These are phyloP conservation scores for Leersia perrieri DNA, from an alignment of 176 grass and related monocot genomes.

Conservation along the genomic window DNA sequence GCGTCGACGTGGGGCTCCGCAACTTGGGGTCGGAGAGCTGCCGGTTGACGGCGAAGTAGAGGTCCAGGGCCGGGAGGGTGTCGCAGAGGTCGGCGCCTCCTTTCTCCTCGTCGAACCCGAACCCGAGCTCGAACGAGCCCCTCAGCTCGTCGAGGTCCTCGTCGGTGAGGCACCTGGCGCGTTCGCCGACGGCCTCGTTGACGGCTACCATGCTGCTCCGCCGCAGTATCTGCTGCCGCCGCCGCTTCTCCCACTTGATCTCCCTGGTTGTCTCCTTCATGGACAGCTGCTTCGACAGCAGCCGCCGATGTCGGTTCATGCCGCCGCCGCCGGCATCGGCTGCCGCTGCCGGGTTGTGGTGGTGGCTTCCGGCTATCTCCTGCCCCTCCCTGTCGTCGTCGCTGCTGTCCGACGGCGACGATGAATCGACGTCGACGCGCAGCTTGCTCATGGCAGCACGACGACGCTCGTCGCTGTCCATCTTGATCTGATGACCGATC, in stretches of 20 bases:
- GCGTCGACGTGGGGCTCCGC: conserved; percentile 31
- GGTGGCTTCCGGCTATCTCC: not conserved
- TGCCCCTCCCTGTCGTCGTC: conserved; percentile 5
- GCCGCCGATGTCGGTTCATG: conserved; percentile 3
- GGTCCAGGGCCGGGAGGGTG: conserved; percentile 47
- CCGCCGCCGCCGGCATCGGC: not conserved
- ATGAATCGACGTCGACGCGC: not conserved
- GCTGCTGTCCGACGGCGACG: not conserved
- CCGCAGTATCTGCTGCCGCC: conserved; percentile 25
- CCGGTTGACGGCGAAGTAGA: conserved; percentile 49
- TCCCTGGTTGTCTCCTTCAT: conserved; percentile 52
- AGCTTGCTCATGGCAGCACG: conserved; percentile 2
- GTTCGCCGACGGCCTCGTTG: not conserved
- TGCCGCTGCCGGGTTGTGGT: not conserved
- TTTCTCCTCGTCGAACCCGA: conserved; percentile 46
- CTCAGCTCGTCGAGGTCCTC: conserved; percentile 52
- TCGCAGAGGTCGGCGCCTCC: conserved; percentile 28
- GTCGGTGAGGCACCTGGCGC: conserved; percentile 32
- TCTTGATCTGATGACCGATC: not conserved
- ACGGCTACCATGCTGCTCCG: not conserved
- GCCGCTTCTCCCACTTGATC: conserved; percentile 46
- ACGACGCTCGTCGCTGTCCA: not conserved
- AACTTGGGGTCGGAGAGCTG: conserved; percentile 42
- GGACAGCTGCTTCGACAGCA: conserved; percentile 50
- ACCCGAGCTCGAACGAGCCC: conserved; percentile 48